Percentiles rank a stretch among this genome's conserved stretches.
These are phyloP conservation scores for Coemansia aciculifera DNA, from an alignment of 192 early-diverging fungal genomes.

Conservation along the genomic window DNA sequence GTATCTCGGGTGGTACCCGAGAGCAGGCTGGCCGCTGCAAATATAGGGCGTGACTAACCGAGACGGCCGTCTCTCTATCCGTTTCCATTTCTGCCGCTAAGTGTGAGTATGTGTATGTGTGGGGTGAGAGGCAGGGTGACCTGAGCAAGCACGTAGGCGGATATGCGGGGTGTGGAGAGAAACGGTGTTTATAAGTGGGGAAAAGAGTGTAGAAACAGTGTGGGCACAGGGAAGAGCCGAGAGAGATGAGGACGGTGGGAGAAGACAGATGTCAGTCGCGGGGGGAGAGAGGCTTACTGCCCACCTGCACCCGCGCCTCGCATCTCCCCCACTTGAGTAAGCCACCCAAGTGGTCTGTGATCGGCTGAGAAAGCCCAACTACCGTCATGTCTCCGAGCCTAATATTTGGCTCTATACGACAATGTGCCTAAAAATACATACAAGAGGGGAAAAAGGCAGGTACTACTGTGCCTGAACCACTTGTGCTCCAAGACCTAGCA, in stretches of 20 bases:
- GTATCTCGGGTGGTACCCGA: slow-evolving; percentile 42
- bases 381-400: not conserved
- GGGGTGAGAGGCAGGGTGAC: not conserved
- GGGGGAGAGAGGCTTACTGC: not conserved
- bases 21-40: slow-evolving; percentile 16
- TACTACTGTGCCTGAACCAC: not conserved
- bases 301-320: not conserved
- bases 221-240: not conserved
- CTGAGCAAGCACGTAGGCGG: not conserved
- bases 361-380: not conserved
- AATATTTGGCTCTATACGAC: not conserved
- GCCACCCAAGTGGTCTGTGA: not conserved
- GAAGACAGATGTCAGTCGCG: slow-evolving; percentile 2
- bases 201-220: not conserved
- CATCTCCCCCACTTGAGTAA: not conserved
- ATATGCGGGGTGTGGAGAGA: not conserved
- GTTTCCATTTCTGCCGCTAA: not conserved
- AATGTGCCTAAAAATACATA: not conserved
- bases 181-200: not conserved
- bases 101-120: not conserved
- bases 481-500: not conserved
- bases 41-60: not conserved
- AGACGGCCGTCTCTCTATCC: not conserved
- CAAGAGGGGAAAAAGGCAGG: not conserved
- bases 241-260: not conserved